Conservation (phyloP, 805 yeast species). For the Saturnispora sanitii region DNA sequence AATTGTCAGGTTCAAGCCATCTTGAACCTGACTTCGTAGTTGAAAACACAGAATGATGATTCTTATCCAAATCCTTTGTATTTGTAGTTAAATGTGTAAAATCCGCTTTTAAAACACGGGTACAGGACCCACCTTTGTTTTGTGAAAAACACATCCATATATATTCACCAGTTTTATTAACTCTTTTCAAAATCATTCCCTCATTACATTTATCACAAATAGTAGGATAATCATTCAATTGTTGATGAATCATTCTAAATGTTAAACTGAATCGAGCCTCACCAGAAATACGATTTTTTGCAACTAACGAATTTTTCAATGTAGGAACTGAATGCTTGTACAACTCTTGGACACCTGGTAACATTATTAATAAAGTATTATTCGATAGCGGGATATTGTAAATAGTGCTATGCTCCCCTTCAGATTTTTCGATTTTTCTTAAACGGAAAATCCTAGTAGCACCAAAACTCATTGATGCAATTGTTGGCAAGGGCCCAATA, state of each 20-base stretch:
- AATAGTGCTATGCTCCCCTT: slow-evolving; percentile 21
- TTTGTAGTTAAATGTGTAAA: slow-evolving; percentile 26
- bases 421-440: slow-evolving; percentile 28
- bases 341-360: slow-evolving; percentile 70
- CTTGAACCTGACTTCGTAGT: too few species aligned
- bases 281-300: slow-evolving; percentile 38
- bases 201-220: slow-evolving; percentile 32
- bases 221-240: slow-evolving; percentile 30
- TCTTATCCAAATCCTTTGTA: slow-evolving; percentile 3
- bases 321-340: slow-evolving; percentile 58
- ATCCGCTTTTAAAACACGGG: slow-evolving; percentile 42
- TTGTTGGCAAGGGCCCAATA: slow-evolving; percentile 61
- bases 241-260: slow-evolving; percentile 42
- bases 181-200: slow-evolving; percentile 47
- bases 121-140: slow-evolving; percentile 36
- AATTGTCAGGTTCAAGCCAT: too few species aligned
- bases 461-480: slow-evolving; percentile 63
- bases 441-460: slow-evolving; percentile 59
- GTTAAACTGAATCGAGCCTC: slow-evolving; percentile 53
- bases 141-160: slow-evolving; percentile 55
- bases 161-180: slow-evolving; percentile 44
- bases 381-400: slow-evolving; percentile 56
- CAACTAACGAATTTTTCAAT: slow-evolving; percentile 29
- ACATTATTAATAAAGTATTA: slow-evolving; percentile 62
- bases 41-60: too few species aligned